Percentiles rank a stretch among this genome's conserved stretches.
phyloP scores from a whole-genome alignment of 306 rosid genomes.

The Vigna hirtella region DNA sequence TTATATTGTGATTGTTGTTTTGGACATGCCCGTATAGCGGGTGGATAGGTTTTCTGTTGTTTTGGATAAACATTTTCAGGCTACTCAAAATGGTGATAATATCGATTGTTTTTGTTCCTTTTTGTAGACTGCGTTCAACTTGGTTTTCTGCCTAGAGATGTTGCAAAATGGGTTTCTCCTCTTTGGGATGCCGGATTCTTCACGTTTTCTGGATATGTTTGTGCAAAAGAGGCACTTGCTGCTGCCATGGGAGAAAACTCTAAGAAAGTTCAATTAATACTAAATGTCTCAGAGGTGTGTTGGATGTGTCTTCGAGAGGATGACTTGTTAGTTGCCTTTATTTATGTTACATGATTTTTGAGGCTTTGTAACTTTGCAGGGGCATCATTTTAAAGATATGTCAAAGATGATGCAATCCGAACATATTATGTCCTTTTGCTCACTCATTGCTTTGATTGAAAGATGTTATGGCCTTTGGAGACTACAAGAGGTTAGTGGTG shows the following conservation, averaged over 20 bases:
- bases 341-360: conserved; percentile 31
- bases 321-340: conserved; percentile 34
- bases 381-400: conserved; percentile 62
- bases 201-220: conserved; percentile 67
- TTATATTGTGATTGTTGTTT: conserved; percentile 24
- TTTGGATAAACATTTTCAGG: conserved; percentile 39
- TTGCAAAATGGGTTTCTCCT: conserved; percentile 86
- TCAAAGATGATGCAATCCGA: conserved; percentile 60
- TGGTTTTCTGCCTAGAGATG: conserved; percentile 76
- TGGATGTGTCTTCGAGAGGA: conserved; percentile 37
- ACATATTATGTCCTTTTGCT: conserved; percentile 63
- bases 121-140: conserved; percentile 66
- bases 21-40: conserved; percentile 17
- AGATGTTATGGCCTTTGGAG: conserved; percentile 80
- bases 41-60: background rate
- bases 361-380: conserved; percentile 55
- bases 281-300: conserved; percentile 69
- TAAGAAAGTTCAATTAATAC: conserved; percentile 55
- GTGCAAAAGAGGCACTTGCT: conserved; percentile 74
- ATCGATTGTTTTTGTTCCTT: conserved; percentile 35
- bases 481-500: conserved; percentile 68
- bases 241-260: conserved; percentile 71
- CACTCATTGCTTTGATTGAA: conserved; percentile 69
- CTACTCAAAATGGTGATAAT: conserved; percentile 36
- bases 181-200: conserved; percentile 84